Evolutionary conservation across 2,329 filamentous ascomycete genomes (phyloP).

Genomic region (Alternaria sp.): DNA sequence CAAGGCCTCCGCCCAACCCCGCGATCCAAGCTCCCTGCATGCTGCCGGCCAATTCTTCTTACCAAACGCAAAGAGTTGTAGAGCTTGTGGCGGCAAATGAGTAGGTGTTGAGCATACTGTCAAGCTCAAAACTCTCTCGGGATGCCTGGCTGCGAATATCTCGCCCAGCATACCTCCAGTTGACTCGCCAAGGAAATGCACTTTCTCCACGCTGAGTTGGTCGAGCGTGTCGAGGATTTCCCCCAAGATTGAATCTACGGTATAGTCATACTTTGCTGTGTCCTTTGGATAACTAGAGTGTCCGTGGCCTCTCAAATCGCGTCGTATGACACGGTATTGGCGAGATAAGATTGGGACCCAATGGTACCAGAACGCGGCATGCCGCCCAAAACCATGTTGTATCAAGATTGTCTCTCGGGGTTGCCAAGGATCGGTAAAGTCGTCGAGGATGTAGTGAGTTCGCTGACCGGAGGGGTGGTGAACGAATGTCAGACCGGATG

Average conservation of each 20-base stretch:
- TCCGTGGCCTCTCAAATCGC: conserved; percentile 49
- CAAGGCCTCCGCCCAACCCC: conserved; percentile 46
- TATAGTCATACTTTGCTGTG: conserved; percentile 25
- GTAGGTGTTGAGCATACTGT: conserved; percentile 47
- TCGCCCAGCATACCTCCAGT: conserved; percentile 49
- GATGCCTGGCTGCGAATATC: conserved; percentile 44
- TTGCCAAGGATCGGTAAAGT: conserved; percentile 46
- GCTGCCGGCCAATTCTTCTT: conserved; percentile 40
- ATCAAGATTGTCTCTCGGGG: conserved; percentile 47
- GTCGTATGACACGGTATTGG: conserved; percentile 44
- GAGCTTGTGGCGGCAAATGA: conserved; percentile 36
- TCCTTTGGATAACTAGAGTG: conserved; percentile 34
- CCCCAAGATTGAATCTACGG: conserved; percentile 37
- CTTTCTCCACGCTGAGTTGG: conserved; percentile 39
- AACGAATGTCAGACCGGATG: conserved; percentile 37
- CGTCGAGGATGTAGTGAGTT: conserved; percentile 41
- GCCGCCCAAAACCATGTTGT: conserved; percentile 50
- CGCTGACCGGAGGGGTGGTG: conserved; percentile 41
- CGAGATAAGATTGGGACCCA: conserved; percentile 47
- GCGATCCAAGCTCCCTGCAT: conserved; percentile 41
- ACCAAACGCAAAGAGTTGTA: conserved; percentile 44
- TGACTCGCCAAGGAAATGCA: conserved; percentile 49
- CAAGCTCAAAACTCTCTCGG: conserved; percentile 40
- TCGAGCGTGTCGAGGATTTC: conserved; percentile 50
- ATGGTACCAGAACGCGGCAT: conserved; percentile 49